Evolutionary conservation across 2,329 filamentous ascomycete genomes (phyloP).

Genomic region (Trichoderma atrobrunneum): DNA sequence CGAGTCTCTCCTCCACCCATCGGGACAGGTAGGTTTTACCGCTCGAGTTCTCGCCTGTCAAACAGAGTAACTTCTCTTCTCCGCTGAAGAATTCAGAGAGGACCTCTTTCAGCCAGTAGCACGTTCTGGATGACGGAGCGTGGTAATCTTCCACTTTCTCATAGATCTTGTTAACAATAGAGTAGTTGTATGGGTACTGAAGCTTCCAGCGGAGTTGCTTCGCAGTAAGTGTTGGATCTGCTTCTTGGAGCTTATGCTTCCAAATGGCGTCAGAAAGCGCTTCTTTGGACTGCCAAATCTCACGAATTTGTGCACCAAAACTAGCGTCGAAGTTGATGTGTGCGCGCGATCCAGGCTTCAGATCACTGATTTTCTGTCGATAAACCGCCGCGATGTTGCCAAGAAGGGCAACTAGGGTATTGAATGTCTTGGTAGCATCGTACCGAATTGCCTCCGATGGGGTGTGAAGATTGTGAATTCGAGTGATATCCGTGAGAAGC

Average conservation of each 20-base stretch:
- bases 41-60: slow-evolving; percentile 35
- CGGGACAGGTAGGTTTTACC: slow-evolving; percentile 40
- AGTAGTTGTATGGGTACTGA: neutral
- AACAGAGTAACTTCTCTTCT: slow-evolving; percentile 34
- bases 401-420: slow-evolving; percentile 35
- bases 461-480: slow-evolving; percentile 26
- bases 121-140: slow-evolving; percentile 39
- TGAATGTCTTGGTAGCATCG: slow-evolving; percentile 35
- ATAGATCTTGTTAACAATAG: neutral
- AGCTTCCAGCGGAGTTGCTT: slow-evolving; percentile 25
- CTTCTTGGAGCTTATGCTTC: slow-evolving; percentile 33
- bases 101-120: slow-evolving; percentile 38
- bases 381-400: slow-evolving; percentile 37
- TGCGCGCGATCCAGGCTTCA: slow-evolving; percentile 26
- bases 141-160: slow-evolving; percentile 34
- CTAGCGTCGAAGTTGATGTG: slow-evolving; percentile 37
- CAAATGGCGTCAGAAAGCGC: slow-evolving; percentile 36
- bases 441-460: slow-evolving; percentile 17
- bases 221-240: slow-evolving; percentile 26
- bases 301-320: slow-evolving; percentile 35
- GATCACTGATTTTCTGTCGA: slow-evolving; percentile 33
- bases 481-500: slow-evolving; percentile 36
- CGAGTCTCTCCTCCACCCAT: slow-evolving; percentile 41
- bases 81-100: slow-evolving; percentile 36
- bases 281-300: slow-evolving; percentile 35